Conservation (phyloP, 2,329 filamentous ascomycete genomes). For the Cladophialophora exuberans region DNA sequence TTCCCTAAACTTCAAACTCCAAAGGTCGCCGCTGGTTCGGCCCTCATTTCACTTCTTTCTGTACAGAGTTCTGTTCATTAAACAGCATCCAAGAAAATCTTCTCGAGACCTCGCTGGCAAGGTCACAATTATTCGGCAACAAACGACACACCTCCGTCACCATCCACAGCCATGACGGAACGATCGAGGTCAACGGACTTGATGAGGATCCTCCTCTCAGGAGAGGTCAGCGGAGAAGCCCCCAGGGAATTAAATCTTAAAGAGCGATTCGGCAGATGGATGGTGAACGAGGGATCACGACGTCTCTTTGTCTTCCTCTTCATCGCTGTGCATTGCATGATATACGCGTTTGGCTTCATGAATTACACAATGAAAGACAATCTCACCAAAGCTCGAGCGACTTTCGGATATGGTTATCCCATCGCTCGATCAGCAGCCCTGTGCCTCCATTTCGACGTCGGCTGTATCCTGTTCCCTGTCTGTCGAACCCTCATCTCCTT, state of each 20-base stretch:
- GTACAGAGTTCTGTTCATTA: neutral
- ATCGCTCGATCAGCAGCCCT: constrained; percentile 77
- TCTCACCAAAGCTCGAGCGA: constrained; percentile 65
- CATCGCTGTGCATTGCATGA: constrained; percentile 70
- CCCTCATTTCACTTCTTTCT: neutral
- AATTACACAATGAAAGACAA: constrained; percentile 79
- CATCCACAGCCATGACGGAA: constrained; percentile 49
- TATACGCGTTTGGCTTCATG: constrained; percentile 79
- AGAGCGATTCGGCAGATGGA: constrained; percentile 81
- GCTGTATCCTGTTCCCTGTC: constrained; percentile 70
- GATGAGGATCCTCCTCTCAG: constrained; percentile 79
- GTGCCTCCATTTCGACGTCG: constrained; percentile 79
- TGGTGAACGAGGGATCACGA: constrained; percentile 85
- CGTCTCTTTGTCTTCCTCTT: constrained; percentile 81
- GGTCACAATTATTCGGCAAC: constrained; percentile 10
- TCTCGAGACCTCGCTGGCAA: constrained; percentile 28
- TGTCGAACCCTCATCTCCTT: constrained; percentile 84
- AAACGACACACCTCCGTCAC: neutral
- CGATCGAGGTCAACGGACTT: constrained; percentile 80
- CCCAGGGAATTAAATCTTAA: constrained; percentile 68
- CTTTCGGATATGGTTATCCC: constrained; percentile 74
- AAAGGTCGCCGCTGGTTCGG: constrained; percentile 1
- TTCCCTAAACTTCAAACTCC: neutral
- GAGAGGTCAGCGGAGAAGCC: constrained; percentile 76
- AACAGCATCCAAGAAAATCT: neutral